Evolutionary conservation across 176 grass and related monocot genomes (phyloP), one percentile per base, ranked within the genome.

Genomic region (Bothriochloa decipiens): DNA sequence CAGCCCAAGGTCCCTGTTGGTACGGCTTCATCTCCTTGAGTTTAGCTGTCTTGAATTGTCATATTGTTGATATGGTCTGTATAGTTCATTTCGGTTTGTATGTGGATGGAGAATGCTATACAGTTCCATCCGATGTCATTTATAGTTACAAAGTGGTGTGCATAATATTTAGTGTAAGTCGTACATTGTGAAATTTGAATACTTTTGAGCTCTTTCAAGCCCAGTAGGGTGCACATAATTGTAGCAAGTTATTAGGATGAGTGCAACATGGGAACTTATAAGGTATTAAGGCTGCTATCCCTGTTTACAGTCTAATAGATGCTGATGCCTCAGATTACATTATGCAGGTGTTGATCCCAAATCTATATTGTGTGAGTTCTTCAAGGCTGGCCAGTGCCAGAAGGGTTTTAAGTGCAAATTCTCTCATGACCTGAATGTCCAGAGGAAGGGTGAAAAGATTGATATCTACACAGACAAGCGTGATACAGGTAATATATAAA

Each of bases 391-490:
- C 10, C 96, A 99, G 47, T 99, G 96, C 60, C 77, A 81, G 52
- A 99, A 99, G 84, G 96, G 96, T 63, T 95, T 96, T 78, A 99
- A 99, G 75, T 99, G 96, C 71, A 99, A 99, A 47, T 99, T 99
- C 86, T 99, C 96, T 65, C 96, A 99, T 70, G 96, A 99, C 81
- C 52, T 99, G 64, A 94, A 94, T 94, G 86, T 99, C 13, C 96
- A 99, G 84, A 94, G 96, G 72, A 99, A 99, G 93, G 96, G 96
- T 72, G 96, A 99, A 77, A 99, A 99, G 84, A 99, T 99, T 39
- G 96, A 99, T 87, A 93, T 99, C 39, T 99, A 99, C 72, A 94
- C 83, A 7, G 96, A 99, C 88, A 90, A 99, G 86, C 96, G 96
- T 55, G 96, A 99, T 83, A 8, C 78, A 67, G 93, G 89, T 93